A percentile compares a stretch with the other conserved stretches of the same genome.
These are phyloP conservation scores for Zymoseptoria pseudotritici DNA, from an alignment of 2,329 filamentous ascomycete species.

Conservation along the genomic window DNA sequence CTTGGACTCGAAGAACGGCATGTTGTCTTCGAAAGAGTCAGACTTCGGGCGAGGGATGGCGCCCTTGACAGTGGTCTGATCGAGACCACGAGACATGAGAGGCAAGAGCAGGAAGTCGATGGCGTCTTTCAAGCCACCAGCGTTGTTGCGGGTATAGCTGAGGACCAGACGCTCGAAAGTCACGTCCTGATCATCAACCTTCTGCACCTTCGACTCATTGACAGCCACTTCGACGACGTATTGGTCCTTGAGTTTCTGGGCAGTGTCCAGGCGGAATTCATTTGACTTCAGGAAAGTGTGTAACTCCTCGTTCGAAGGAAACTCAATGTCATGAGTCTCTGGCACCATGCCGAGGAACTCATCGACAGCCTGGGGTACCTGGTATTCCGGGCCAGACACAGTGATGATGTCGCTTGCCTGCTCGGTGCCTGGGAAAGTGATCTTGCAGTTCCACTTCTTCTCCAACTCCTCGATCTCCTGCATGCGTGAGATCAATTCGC, in stretches of 20 bases:
- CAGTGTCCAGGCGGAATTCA: conserved; percentile 72
- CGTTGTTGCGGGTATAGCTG: conserved; percentile 90
- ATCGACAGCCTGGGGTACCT: conserved; percentile 93
- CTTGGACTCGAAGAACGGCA: conserved; percentile 96
- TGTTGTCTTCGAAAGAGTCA: conserved; percentile 93
- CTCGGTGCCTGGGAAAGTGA: conserved; percentile 95
- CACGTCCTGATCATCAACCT: conserved; percentile 34
- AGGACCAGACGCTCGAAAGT: conserved; percentile 41
- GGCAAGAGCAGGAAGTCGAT: conserved; percentile 88
- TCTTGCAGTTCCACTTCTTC: conserved; percentile 99
- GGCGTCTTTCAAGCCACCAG: conserved; percentile 87
- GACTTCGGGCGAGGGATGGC: conserved; percentile 97
- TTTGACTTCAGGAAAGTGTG: conserved; percentile 74
- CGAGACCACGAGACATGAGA: conserved; percentile 81
- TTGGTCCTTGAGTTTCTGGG: conserved; percentile 78
- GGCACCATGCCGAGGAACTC: conserved; percentile 97
- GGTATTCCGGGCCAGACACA: conserved; percentile 94
- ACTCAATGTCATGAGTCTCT: conserved; percentile 84
- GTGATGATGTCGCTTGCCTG: conserved; percentile 94
- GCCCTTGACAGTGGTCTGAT: conserved; percentile 78
- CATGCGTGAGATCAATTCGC: conserved; percentile 82
- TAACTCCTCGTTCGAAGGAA: conserved; percentile 68
- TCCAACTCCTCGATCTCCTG: conserved; percentile 88
- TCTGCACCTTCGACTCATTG: conserved; percentile 43
- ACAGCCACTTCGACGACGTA: conserved; percentile 85